Percentiles rank a stretch among this genome's conserved stretches.
phyloP scores from a whole-genome alignment of 1,284 basidiomycete species.

The Cryptococcus hybrid region DNA sequence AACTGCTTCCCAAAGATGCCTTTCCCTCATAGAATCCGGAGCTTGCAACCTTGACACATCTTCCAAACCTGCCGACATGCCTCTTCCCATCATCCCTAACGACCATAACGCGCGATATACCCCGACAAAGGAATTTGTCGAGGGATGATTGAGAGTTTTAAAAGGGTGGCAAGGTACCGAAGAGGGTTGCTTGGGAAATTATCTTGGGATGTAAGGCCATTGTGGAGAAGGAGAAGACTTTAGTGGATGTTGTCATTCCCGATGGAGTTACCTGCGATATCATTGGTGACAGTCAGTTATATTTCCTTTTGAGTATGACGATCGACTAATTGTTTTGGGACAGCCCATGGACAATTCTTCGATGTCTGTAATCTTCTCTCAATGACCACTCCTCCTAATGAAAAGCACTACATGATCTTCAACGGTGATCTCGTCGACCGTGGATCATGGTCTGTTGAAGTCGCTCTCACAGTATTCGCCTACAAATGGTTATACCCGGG shows the following conservation, averaged over 20 bases:
- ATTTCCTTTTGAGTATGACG: no score
- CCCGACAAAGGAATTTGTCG: conserved; percentile 76
- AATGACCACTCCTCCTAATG: conserved; percentile 78
- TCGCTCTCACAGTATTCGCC: conserved; percentile 88
- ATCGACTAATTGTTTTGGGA: not conserved
- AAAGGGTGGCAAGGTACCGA: conserved; percentile 75
- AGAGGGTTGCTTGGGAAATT: conserved; percentile 93
- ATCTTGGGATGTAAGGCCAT: conserved; percentile 78
- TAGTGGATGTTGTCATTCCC: conserved; percentile 75
- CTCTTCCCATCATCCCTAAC: conserved; percentile 62
- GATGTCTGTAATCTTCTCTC: conserved; percentile 86
- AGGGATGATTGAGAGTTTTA: conserved; percentile 89
- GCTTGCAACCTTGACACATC: conserved; percentile 51
- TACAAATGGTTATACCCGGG: conserved; percentile 96
- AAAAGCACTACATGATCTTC: conserved; percentile 82
- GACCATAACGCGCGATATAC: conserved; percentile 54
- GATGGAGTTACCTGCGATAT: conserved; percentile 84
- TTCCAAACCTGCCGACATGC: conserved; percentile 56
- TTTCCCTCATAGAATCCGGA: conserved; percentile 78
- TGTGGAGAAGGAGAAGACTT: conserved; percentile 72
- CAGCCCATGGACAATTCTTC: conserved; percentile 68
- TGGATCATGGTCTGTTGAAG: conserved; percentile 71
- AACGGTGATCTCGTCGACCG: conserved; percentile 96
- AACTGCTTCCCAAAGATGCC: conserved; percentile 66
- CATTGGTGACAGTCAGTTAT: conserved; percentile 71